phyloP scores from a whole-genome alignment of 345 rosid genomes.

The Melaleuca alternifolia region DNA sequence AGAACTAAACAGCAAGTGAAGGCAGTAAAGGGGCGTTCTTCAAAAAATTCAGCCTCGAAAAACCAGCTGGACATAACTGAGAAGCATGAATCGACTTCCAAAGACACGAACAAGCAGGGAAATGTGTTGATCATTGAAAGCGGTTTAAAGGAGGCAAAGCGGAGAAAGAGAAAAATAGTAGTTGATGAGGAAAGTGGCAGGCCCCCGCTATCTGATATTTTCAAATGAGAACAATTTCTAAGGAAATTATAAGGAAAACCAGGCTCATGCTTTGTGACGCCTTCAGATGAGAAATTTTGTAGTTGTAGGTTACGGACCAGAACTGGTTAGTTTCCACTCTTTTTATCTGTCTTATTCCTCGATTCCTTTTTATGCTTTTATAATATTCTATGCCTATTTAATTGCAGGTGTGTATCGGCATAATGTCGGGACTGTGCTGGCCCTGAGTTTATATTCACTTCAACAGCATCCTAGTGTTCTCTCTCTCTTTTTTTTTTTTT shows the following conservation, averaged over 20 bases:
- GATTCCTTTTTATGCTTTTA: neutral
- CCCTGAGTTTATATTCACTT: neutral
- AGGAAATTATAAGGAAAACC: neutral
- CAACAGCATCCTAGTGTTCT: neutral
- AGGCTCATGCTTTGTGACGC: neutral
- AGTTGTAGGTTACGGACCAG: neutral
- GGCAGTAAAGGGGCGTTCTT: neutral
- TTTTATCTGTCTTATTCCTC: neutral
- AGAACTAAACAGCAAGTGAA: neutral
- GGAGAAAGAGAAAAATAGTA: neutral
- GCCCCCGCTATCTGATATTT: slow-evolving; percentile 8
- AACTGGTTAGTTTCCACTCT: neutral
- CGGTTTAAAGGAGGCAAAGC: slow-evolving; percentile 6
- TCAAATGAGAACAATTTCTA: neutral
- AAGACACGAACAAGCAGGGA: neutral
- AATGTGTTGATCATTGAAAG: neutral
- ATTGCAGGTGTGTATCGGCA: neutral
- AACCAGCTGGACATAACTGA: neutral
- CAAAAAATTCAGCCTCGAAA: neutral
- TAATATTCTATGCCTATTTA: neutral
- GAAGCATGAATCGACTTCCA: neutral
- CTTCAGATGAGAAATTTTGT: neutral
- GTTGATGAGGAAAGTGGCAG: slow-evolving; percentile 1
- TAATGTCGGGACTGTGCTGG: neutral
- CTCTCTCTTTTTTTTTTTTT: neutral